These are phyloP conservation scores for Lunularia cruciata DNA, from an alignment of 225 moss, liverwort and hornwort species.

Conservation along the genomic window DNA sequence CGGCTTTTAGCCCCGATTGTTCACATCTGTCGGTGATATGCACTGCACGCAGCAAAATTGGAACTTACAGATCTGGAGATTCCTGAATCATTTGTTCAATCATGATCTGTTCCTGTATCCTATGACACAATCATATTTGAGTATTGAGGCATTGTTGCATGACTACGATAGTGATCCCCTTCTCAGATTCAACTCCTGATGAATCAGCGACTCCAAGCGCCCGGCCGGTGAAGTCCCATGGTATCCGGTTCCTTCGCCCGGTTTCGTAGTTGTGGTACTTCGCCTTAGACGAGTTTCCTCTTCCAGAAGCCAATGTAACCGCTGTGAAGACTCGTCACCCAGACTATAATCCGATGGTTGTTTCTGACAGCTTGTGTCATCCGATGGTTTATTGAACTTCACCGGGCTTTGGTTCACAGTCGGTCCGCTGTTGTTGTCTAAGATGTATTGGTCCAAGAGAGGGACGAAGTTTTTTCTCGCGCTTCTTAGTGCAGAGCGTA, in stretches of 20 bases:
- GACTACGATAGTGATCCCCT: too few relatives aligned
- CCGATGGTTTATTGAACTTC: neutral
- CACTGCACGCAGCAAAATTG: too few relatives aligned
- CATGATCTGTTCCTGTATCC: too few relatives aligned
- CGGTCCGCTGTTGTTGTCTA: neutral
- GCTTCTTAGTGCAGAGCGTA: conserved; percentile 34
- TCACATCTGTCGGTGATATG: too few relatives aligned
- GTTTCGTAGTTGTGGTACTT: neutral
- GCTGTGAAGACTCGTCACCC: too few relatives aligned
- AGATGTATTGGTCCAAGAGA: conserved; percentile 40
- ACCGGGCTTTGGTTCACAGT: too few relatives aligned
- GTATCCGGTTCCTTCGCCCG: neutral
- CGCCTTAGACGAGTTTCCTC: neutral
- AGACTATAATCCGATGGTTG: neutral
- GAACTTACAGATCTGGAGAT: too few relatives aligned
- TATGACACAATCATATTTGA: too few relatives aligned
- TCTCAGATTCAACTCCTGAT: conserved; percentile 24
- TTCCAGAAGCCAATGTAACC: neutral
- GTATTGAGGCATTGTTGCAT: too few relatives aligned
- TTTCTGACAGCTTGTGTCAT: too few relatives aligned
- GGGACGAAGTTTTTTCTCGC: conserved; percentile 39
- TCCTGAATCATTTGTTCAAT: too few relatives aligned
- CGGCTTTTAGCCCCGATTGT: too few relatives aligned
- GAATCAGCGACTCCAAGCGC: conserved; percentile 27
- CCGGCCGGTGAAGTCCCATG: neutral